A percentile compares a stretch with the other conserved stretches of the same genome.
Evolutionary conservation across 371 early-diverging fungal genomes (phyloP).

Genomic region (Parasitella parasitica): DNA sequence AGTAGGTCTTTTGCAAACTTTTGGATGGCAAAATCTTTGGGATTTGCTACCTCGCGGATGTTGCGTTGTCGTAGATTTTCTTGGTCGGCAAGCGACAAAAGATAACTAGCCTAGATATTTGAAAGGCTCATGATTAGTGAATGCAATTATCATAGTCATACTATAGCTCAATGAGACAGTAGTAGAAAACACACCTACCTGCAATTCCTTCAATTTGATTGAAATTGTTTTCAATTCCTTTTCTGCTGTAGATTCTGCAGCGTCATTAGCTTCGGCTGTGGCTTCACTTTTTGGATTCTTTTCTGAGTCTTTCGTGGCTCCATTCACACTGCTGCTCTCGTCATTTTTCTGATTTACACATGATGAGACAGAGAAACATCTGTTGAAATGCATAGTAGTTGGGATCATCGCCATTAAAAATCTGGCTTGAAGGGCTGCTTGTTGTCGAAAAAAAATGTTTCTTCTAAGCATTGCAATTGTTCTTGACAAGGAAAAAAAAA

Average conservation of each 20-base stretch:
- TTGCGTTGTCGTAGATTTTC: constrained; percentile 87
- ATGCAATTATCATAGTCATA: not conserved
- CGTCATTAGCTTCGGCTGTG: not conserved
- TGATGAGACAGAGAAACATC: not conserved
- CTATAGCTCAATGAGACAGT: too few relatives aligned
- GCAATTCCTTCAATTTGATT: not conserved
- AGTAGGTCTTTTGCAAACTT: constrained; percentile 92
- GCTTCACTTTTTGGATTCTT: not conserved
- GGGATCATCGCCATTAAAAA: not conserved
- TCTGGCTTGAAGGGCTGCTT: not conserved
- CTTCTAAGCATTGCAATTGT: not conserved
- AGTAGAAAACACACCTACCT: not conserved
- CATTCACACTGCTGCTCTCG: not conserved
- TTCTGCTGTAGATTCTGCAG: not conserved
- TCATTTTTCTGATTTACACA: not conserved
- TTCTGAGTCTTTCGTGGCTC: not conserved
- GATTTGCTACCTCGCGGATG: constrained; percentile 71
- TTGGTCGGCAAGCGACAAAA: constrained; percentile 86
- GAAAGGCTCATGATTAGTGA: not conserved
- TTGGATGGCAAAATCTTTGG: constrained; percentile 78
- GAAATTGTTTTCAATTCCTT: not conserved
- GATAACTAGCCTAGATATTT: constrained; percentile 50
- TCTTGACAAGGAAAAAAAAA: not conserved
- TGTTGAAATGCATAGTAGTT: not conserved
- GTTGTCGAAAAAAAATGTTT: not conserved